These are phyloP conservation scores for Parathielavia hyrcaniae DNA, from an alignment of 495 filamentous ascomycete genomes.

Conservation along the genomic window DNA sequence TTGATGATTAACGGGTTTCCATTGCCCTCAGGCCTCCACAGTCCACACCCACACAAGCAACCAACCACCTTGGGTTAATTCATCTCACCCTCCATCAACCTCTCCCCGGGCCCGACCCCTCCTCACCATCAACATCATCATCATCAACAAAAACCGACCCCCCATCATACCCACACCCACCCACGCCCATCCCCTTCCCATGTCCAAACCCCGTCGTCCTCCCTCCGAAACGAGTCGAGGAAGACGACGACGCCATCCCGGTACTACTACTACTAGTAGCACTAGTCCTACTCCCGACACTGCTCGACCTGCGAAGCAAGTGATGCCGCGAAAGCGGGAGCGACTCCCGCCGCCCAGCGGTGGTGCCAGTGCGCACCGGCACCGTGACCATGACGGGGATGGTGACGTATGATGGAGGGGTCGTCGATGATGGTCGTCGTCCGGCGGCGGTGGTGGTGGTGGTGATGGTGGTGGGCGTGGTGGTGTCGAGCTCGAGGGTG, in stretches of 20 bases:
- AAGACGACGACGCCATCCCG: neutral
- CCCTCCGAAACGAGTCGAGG: neutral
- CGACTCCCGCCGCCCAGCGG: slow-evolving; percentile 1
- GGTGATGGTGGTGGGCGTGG: neutral
- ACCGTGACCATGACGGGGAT: slow-evolving; percentile 11
- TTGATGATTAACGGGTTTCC: too few species aligned
- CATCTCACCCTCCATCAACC: neutral
- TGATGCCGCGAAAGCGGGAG: slow-evolving; percentile 18
- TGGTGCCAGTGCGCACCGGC: neutral
- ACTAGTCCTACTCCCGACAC: slow-evolving; percentile 2
- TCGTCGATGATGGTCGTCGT: too few species aligned
- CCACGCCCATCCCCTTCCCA: neutral
- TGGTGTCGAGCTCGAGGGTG: slow-evolving; percentile 14
- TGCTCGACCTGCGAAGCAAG: slow-evolving; percentile 8
- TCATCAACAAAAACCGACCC: slow-evolving; percentile 9
- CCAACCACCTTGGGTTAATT: neutral
- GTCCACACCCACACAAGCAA: neutral
- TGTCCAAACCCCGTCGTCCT: neutral
- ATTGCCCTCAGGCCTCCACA: too few species aligned
- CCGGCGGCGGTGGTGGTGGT: neutral
- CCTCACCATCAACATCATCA: slow-evolving; percentile 3
- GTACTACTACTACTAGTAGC: too few species aligned
- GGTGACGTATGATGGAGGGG: slow-evolving; percentile 5
- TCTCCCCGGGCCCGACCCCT: neutral
- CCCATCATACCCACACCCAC: slow-evolving; percentile 1